Conservation (phyloP, 192 early-diverging fungal genomes). For the Endogone sp. region DNA sequence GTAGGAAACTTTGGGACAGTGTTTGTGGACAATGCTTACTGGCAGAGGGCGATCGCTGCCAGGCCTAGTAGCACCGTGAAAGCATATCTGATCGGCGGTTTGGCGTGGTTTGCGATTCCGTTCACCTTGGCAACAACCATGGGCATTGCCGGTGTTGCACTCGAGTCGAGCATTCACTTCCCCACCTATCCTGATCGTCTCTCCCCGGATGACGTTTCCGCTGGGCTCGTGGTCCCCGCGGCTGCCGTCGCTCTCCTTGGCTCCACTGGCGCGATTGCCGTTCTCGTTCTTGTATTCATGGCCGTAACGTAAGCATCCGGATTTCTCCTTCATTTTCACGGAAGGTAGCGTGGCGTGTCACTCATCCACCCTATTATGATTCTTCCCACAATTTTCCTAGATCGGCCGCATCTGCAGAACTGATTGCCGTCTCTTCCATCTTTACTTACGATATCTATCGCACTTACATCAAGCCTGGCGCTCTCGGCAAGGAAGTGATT, state of each 20-base stretch:
- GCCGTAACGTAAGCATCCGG: slow-evolving; percentile 49
- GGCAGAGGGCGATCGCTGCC: slow-evolving; percentile 71
- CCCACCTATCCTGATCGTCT: slow-evolving; percentile 53
- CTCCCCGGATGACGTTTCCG: slow-evolving; percentile 48
- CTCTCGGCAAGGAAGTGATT: slow-evolving; percentile 58
- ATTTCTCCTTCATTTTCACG: not conserved
- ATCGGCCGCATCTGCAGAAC: slow-evolving; percentile 62
- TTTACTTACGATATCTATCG: slow-evolving; percentile 70
- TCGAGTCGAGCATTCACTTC: slow-evolving; percentile 49
- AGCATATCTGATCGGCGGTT: slow-evolving; percentile 67
- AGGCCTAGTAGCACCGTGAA: slow-evolving; percentile 62
- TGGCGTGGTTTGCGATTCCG: slow-evolving; percentile 77
- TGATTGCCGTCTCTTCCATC: slow-evolving; percentile 73
- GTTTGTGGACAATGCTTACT: slow-evolving; percentile 72
- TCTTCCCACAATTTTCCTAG: slow-evolving; percentile 9
- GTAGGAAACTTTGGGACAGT: slow-evolving; percentile 79
- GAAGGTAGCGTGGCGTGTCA: not conserved
- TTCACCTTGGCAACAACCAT: slow-evolving; percentile 71
- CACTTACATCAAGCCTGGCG: slow-evolving; percentile 66
- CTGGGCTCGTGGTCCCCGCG: slow-evolving; percentile 62
- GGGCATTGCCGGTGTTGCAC: slow-evolving; percentile 61
- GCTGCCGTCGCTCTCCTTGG: slow-evolving; percentile 64
- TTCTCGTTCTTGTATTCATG: slow-evolving; percentile 69
- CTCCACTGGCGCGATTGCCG: slow-evolving; percentile 56
- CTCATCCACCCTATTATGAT: not conserved